A percentile compares a stretch with the other conserved stretches of the same genome.
These are phyloP conservation scores for Barbatosphaeria neglecta DNA, from an alignment of 495 filamentous ascomycete species.

Conservation along the genomic window DNA sequence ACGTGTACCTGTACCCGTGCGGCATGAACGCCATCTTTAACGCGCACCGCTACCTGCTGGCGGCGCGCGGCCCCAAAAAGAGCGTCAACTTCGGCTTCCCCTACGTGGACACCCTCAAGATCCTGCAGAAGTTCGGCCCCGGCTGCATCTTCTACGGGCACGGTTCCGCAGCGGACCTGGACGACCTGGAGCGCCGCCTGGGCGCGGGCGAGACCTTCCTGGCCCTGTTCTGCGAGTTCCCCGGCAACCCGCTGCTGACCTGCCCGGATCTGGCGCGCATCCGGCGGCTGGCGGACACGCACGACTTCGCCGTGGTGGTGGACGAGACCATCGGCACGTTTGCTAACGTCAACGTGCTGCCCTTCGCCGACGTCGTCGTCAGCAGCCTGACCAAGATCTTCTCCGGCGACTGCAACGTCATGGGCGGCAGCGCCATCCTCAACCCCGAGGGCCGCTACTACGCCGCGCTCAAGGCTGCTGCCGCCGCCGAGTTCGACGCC, in stretches of 20 bases:
- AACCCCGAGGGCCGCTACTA: slow-evolving; percentile 75
- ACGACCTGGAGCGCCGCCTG: slow-evolving; percentile 69
- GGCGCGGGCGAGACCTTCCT: slow-evolving; percentile 65
- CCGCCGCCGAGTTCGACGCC: slow-evolving; percentile 56
- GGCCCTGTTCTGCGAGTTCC: slow-evolving; percentile 87
- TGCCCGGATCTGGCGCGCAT: slow-evolving; percentile 78
- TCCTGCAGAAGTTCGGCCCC: slow-evolving; percentile 86
- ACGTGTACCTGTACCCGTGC: slow-evolving; percentile 76
- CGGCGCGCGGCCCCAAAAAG: slow-evolving; percentile 45
- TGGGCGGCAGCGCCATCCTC: slow-evolving; percentile 82
- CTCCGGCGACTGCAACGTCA: slow-evolving; percentile 93
- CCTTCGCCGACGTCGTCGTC: slow-evolving; percentile 79
- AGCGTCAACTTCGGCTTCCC: slow-evolving; percentile 78
- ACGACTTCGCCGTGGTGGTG: slow-evolving; percentile 81
- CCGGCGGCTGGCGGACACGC: slow-evolving; percentile 62
- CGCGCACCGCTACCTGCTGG: slow-evolving; percentile 60
- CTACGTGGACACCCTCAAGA: slow-evolving; percentile 92
- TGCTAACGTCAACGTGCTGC: slow-evolving; percentile 85
- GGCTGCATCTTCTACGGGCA: slow-evolving; percentile 86
- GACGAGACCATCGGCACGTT: slow-evolving; percentile 97
- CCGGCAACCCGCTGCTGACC: slow-evolving; percentile 79
- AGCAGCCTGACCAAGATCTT: slow-evolving; percentile 95
- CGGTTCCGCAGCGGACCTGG: slow-evolving; percentile 68
- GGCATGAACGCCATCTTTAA: slow-evolving; percentile 96
- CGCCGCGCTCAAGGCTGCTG: slow-evolving; percentile 47